Evolutionary conservation across 2,329 filamentous ascomycete genomes (phyloP).

Genomic region (Hymenoscyphus infarciens): DNA sequence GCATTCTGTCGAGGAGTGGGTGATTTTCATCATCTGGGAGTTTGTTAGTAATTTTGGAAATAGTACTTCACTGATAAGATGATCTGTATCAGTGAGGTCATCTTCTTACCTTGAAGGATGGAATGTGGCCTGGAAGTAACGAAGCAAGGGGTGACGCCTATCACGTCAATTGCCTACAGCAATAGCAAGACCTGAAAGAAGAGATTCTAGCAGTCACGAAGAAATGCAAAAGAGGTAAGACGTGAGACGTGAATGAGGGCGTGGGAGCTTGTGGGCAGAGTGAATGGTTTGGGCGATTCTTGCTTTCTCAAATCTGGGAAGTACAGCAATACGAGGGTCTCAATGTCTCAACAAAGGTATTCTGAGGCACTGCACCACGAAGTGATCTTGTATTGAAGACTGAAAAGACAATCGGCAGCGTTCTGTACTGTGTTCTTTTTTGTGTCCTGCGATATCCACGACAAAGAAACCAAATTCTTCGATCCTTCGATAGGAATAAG

Average conservation of each 20-base stretch:
- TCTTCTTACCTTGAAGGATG: conserved; percentile 64
- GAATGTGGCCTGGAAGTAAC: conserved; percentile 69
- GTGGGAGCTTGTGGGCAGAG: not conserved
- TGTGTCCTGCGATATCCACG: conserved; percentile 3
- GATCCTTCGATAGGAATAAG: conserved; percentile 5
- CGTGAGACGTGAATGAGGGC: not conserved
- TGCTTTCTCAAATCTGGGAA: conserved; percentile 2
- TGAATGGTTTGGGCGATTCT: not conserved
- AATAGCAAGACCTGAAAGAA: conserved; percentile 27
- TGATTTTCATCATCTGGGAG: conserved; percentile 18
- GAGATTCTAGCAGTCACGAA: conserved; percentile 27
- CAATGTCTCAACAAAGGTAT: conserved; percentile 19
- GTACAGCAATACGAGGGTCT: conserved; percentile 25
- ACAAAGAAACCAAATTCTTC: not conserved
- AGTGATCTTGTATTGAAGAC: conserved; percentile 24
- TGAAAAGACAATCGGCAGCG: conserved; percentile 14
- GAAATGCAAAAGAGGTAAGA: conserved; percentile 14
- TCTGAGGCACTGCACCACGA: conserved; percentile 26
- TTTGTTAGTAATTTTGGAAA: conserved; percentile 49
- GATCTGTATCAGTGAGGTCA: conserved; percentile 48
- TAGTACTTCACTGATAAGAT: conserved; percentile 59
- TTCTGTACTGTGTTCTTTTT: conserved; percentile 12
- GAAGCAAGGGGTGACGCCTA: conserved; percentile 38
- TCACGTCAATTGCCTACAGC: conserved; percentile 28
- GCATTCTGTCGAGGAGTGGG: conserved; percentile 18